Evolutionary conservation across 352 stramenopile genomes (phyloP), one percentile per base, ranked within the genome.

Genomic region (Globisporangium barbulae): DNA sequence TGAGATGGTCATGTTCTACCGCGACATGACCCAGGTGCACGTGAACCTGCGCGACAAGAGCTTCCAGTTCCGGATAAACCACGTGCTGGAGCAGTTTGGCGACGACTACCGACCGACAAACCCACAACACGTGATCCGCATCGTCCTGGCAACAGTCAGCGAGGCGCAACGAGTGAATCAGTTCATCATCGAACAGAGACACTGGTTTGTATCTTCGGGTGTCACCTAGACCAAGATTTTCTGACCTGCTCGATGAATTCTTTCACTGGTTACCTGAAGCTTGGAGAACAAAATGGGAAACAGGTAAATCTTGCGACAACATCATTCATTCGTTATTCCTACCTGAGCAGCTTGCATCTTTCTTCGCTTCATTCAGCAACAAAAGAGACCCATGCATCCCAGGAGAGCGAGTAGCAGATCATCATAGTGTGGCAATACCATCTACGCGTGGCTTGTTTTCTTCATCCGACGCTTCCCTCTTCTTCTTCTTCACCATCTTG

Each of bases 1-100:
- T 41, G 61, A 81, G 13, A 91, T 91, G 80, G 56, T 89, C 64
- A 91, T 90, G 79, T 90, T 78, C 72, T 88, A 89, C 65, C 79
- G 76, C 37, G 79, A 91, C 53, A 90, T 91, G 81, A 45, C 68
- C 54, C 69, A 88, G 21, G 59, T 72, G 3, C 73, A 70, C 53
- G 50, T 89, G n/a, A 70, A 63, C n/a, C 28, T 73, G 9, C 54
- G 64, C 47, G 79, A 87, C 19, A 63, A 70, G 28, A 73, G 67
- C 53, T 78, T 90, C 54, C 68, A 69, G 5, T 91, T 91, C 58
- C 71, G 76, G 2, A 59, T 89, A 41, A 63, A 67, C 13, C 67
- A 61, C 47, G 56, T 65, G 5, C 65, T 91, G 13, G 68, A 81
- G 25, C 79, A 91, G 25, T 91, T 91, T 58, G 81, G 81, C 17